phyloP scores from a whole-genome alignment of 108 stramenopile genomes.

The Epithemia pelagica region DNA sequence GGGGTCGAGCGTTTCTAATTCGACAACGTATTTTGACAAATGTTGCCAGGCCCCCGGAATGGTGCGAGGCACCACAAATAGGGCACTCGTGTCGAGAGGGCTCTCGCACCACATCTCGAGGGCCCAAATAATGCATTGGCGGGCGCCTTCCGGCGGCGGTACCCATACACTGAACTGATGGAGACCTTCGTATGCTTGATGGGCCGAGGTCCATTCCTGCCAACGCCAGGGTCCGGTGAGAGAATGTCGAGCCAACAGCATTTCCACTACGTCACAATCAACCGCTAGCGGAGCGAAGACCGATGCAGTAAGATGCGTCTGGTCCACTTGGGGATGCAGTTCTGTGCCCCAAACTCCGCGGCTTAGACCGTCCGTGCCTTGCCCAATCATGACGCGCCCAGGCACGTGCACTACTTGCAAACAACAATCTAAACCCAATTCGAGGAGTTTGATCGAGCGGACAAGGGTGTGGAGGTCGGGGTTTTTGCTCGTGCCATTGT shows the following conservation, averaged over 20 bases:
- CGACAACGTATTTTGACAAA: neutral
- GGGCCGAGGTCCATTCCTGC: too few relatives aligned
- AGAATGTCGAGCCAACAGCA: too few relatives aligned
- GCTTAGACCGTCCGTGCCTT: constrained; percentile 22
- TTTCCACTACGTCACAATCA: neutral
- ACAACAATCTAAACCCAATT: neutral
- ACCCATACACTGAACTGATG: too few relatives aligned
- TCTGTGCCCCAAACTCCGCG: constrained; percentile 7
- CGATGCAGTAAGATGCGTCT: neutral
- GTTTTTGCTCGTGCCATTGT: neutral
- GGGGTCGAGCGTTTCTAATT: neutral
- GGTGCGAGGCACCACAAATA: neutral
- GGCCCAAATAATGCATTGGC: neutral
- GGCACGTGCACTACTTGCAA: constrained; percentile 18
- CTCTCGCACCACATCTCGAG: neutral
- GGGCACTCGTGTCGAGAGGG: neutral
- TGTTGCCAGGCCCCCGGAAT: neutral
- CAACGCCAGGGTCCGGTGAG: too few relatives aligned
- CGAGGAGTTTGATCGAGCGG: neutral
- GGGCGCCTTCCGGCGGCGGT: neutral
- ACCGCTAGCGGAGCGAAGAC: neutral
- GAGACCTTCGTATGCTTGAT: too few relatives aligned
- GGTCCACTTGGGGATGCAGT: neutral
- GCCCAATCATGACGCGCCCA: constrained; percentile 15
- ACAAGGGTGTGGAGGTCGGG: constrained; percentile 10